phyloP scores from a whole-genome alignment of 1,284 basidiomycete genomes.

The Stygiomarasmius scandens region DNA sequence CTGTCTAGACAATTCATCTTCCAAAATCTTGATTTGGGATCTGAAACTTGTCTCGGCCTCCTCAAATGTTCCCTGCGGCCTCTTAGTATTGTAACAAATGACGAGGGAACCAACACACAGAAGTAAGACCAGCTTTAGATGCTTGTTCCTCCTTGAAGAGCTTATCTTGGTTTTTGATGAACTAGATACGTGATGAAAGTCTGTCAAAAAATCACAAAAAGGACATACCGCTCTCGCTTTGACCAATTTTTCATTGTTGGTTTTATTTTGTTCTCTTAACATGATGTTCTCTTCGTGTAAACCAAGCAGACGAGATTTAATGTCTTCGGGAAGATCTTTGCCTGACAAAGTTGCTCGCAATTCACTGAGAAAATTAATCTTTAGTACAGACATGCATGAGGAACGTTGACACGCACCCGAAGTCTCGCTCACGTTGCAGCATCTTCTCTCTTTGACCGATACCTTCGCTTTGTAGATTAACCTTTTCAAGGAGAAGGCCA shows the following conservation, averaged over 20 bases:
- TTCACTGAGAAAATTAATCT: constrained; percentile 49
- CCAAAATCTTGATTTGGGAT: constrained; percentile 70
- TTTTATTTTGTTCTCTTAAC: constrained; percentile 74
- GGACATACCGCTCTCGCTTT: constrained; percentile 75
- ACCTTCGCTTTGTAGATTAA: constrained; percentile 85
- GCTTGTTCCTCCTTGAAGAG: constrained; percentile 79
- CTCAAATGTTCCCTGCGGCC: constrained; percentile 57
- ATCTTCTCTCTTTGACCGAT: constrained; percentile 84
- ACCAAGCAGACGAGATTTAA: constrained; percentile 74
- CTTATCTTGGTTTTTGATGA: constrained; percentile 92
- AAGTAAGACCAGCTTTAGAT: constrained; percentile 38
- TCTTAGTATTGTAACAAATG: constrained; percentile 19
- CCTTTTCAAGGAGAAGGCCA: constrained; percentile 85
- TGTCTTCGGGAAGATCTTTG: constrained; percentile 78
- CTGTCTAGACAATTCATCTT: constrained; percentile 66
- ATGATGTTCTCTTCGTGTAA: constrained; percentile 79
- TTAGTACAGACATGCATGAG: background rate
- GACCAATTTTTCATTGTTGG: constrained; percentile 74
- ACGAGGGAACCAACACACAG: constrained; percentile 26
- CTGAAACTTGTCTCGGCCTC: constrained; percentile 73
- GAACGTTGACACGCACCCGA: constrained; percentile 56
- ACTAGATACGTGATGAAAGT: constrained; percentile 46
- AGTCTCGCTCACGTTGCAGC: constrained; percentile 79
- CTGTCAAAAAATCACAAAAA: constrained; percentile 2
- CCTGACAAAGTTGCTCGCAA: constrained; percentile 73